Base-by-base conservation (phyloP, 257 asterid genomes). In the Penstemon davidsonii region DNA sequence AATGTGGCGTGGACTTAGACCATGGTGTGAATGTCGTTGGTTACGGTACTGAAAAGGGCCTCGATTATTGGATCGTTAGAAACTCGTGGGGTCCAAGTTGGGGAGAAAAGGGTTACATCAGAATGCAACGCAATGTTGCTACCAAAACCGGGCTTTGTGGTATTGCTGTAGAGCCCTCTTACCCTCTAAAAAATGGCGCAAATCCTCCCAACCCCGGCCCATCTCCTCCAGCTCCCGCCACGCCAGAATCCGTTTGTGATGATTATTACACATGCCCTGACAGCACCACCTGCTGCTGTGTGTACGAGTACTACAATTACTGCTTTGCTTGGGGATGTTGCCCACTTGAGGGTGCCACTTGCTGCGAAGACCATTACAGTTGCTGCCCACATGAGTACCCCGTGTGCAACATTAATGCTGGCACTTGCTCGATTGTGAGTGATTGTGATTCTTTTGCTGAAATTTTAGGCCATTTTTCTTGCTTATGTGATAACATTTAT, bases 321-420 rank as follows among this genome's bases (percentile, higher is more conserved):
- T 90, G 97, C 81, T 76, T 75, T 36, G 79, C 77, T 4, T 90
- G 97, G 97, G 97, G 97, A 0, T 90, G 97, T 78, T 90, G 97
- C 77, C 97, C 97, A 0, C 83, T 87, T 3, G 87, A 85, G 59
- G 82, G 85, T 0, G 96, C 96, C 47, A 73, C 90, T 0, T 91
- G 96, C 79, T 91, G 98, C 70, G 89, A 85, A 0, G 97, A 89
- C 54, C 85, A 84, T 50, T 71, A 70, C 75, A 87, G 95, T 68
- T 91, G 98, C 81, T 91, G 98, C 73, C 96, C 96, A 0, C 87
- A 89, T 4, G 90, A 86, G 4, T 89, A 85, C 52, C 98, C 98
- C 0, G 89, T 91, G 6, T 91, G 98, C 82, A 73, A 91, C 25
- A 18, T 81, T 6, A 8, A 5, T 5, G 84, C 94, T 0, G 96